phyloP scores from a whole-genome alignment of 139 green algal species.

The Closterium sp. region DNA sequence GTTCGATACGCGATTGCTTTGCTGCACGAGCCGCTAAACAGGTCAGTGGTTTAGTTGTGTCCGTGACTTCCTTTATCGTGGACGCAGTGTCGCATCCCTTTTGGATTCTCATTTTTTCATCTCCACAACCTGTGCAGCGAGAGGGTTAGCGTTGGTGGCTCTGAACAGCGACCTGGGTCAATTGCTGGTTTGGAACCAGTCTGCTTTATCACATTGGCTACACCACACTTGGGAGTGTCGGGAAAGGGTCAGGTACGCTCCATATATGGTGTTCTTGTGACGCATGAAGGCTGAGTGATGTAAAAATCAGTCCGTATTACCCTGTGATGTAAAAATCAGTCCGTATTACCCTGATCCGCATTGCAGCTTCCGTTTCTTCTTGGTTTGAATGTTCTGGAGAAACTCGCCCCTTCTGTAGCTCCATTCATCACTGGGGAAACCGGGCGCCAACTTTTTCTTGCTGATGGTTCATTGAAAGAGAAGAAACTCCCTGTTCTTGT shows the following conservation, averaged over 20 bases:
- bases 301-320: neutral
- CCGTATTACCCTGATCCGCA: neutral
- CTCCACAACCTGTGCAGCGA: neutral
- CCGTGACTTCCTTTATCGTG: neutral
- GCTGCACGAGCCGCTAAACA: conserved; percentile 20
- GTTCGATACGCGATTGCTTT: conserved; percentile 45
- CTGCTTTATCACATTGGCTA: conserved; percentile 49
- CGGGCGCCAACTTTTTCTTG: conserved; percentile 39
- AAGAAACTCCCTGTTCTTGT: conserved; percentile 23
- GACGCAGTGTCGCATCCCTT: neutral
- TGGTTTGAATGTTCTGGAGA: conserved; percentile 27
- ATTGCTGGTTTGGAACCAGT: conserved; percentile 48
- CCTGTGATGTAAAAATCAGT: no score
- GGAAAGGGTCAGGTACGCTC: conserved; percentile 28
- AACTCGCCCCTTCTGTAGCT: conserved; percentile 29
- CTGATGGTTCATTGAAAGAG: conserved; percentile 13
- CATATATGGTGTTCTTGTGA: neutral
- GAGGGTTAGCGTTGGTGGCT: neutral
- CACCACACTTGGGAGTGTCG: conserved; percentile 43
- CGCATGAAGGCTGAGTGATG: neutral
- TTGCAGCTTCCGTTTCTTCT: conserved; percentile 46
- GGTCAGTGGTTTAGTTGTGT: neutral
- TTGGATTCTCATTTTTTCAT: neutral
- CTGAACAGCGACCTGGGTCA: neutral
- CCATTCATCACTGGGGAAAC: conserved; percentile 28